These are phyloP conservation scores for Pseudognaphalium luteoalbum DNA, from an alignment of 129 eudicot species.

Conservation along the genomic window DNA sequence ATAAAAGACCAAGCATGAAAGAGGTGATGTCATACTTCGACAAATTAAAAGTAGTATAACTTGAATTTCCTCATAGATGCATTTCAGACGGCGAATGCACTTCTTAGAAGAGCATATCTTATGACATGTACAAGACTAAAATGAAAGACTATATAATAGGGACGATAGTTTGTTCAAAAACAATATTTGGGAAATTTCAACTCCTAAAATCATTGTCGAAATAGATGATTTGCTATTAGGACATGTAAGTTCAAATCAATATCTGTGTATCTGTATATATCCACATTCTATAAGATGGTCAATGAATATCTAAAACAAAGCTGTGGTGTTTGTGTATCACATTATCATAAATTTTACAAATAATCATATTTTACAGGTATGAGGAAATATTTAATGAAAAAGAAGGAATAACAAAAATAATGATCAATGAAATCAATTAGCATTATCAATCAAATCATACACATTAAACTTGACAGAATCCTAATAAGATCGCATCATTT, in stretches of 20 bases:
- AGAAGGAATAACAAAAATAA: not conserved
- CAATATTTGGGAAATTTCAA: not conserved
- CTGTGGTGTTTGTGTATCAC: not conserved
- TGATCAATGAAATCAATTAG: not conserved
- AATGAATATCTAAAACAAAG: not conserved
- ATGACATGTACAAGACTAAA: not conserved
- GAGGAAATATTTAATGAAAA: not conserved
- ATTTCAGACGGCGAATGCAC: not conserved
- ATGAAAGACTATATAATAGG: too few relatives aligned
- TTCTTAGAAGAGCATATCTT: not conserved
- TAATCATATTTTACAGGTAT: not conserved
- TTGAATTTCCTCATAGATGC: not conserved
- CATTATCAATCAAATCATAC: not conserved
- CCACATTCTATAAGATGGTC: not conserved
- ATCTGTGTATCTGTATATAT: too few relatives aligned
- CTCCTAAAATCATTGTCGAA: not conserved
- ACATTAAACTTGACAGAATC: too few relatives aligned
- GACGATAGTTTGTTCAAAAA: too few relatives aligned
- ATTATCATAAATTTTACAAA: too few relatives aligned
- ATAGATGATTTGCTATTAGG: not conserved
- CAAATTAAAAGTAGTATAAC: not conserved
- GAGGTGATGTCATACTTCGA: conserved; percentile 24
- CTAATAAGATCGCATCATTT: too few relatives aligned
- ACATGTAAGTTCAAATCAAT: not conserved
- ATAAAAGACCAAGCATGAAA: conserved; percentile 30